Base-by-base conservation (phyloP, 2,329 filamentous ascomycete species). In the Cytospora chrysosperma region DNA sequence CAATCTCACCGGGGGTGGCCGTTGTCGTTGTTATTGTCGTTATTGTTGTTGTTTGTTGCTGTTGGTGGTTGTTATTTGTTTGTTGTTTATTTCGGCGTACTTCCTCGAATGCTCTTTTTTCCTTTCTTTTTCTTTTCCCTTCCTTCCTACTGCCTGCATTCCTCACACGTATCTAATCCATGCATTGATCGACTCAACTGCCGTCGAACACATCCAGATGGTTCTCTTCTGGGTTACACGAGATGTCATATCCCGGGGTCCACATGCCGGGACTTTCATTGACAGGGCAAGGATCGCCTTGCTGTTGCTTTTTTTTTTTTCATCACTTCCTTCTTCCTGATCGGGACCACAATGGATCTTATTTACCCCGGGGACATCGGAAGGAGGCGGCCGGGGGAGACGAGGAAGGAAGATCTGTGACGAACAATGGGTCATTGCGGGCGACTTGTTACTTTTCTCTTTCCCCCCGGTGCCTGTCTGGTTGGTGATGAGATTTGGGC, bases 221-320 rank as follows among this genome's bases (percentile, higher is more conserved):
- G 5, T 21, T 47, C 51, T 19, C 50, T 37, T 28, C 34, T 49
- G 21, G 49, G 59, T 61, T 8, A 61, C 59, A 61, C 59, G 19
- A 28, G 24, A 19, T 43, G 34, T 34, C n/a, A 52, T 32, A 10
- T 40, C 21, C 32, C 59, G 27, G 30, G 43, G 12, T 50, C 43
- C 12, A 34, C 32, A 15, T 40, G 54, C 63, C 47, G 37, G 51
- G 50, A 13, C 43, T 53, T 40, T 56, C 27, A n/a, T 32, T 58
- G 32, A 56, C 52, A 62, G 54, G 62, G 49, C 32, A 55, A 40
- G 7, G 37, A 40, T 40, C 5, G 37, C 37, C n/a, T 51, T 56
- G 32, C 12, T 15, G 10, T 59, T 61, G 54, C 43, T 54, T 63
- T 56, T 53, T 58, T 47, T 63, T 43, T 65, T 61, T 56, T 61